Base-by-base conservation (phyloP, 1,284 basidiomycete genomes). In the Cryptococcus maquisensis region DNA sequence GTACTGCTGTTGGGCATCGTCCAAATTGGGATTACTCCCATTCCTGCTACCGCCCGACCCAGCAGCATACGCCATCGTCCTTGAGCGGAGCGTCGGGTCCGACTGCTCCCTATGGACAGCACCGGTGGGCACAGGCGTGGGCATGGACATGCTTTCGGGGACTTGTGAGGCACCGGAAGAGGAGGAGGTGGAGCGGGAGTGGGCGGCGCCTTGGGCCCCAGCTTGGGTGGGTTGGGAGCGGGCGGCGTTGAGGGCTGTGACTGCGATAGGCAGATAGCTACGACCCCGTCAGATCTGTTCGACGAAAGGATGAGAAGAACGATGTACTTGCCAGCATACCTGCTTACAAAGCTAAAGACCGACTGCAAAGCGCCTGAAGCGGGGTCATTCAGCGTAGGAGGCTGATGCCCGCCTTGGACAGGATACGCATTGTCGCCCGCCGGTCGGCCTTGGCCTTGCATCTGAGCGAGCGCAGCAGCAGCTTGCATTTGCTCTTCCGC, bases 321-420 rank as follows among this genome's bases (percentile, higher is more conserved):
- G 35, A 23, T 16, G 23, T 40, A 72, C 73, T 63, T 61, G 52
- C 63, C 66, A 9, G 73, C 72, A 49, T 73, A 70, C 32, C 57
- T 55, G 9, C 62, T 56, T 3, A 69, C 44, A 23, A 69, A 59
- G 8, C 68, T 63, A 40, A 69, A 73, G 7, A 70, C 61, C 54
- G 69, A 64, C 52, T 70, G 68, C 12, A 67, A 57, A 1, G 69
- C 69, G 15, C 74, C 75, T 2, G 67, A 67, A 16, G 70, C 73
- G 7, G 73, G 75, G 56, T 75, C 71, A 23, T 67, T 62, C 39
- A 75, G 52, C 1, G 71, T 69, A 7, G 73, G 75, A 21, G 73
- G 74, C 43, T 73, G 68, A 28, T 57, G 55, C 18, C 56, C 48
- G 9, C 54, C 54, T 20, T 44, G 46, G 37, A 61, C 47, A 42